A percentile compares a stretch with the other conserved stretches of the same genome.
phyloP scores from a whole-genome alignment of 805 yeast genomes.

The Cyberlindnera lachancei region DNA sequence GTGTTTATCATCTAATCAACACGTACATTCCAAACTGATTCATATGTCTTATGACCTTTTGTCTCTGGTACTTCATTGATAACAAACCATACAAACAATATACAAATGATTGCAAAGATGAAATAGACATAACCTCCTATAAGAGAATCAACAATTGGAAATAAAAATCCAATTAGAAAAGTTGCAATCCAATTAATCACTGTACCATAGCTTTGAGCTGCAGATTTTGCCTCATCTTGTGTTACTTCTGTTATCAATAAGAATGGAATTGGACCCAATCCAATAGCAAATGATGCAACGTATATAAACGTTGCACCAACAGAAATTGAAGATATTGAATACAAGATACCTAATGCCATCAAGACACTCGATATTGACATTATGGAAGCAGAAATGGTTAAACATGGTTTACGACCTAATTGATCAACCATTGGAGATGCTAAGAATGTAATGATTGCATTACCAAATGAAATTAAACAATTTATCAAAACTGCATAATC shows the following conservation, averaged over 20 bases:
- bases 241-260: conserved; percentile 83
- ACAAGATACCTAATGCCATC: conserved; percentile 60
- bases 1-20: conserved; percentile 10
- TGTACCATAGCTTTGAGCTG: conserved; percentile 91
- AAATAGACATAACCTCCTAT: conserved; percentile 78
- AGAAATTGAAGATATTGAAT: conserved; percentile 39
- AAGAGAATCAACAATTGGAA: conserved; percentile 60
- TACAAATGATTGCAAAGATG: conserved; percentile 57
- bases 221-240: conserved; percentile 67
- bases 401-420: conserved; percentile 66
- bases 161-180: conserved; percentile 68
- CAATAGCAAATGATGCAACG: conserved; percentile 82
- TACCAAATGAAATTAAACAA: conserved; percentile 66
- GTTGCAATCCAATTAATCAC: conserved; percentile 89
- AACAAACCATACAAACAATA: conserved; percentile 41
- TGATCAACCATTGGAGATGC: conserved; percentile 74
- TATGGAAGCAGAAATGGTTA: conserved; percentile 53
- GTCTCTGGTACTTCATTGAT: conserved; percentile 62
- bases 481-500: conserved; percentile 63
- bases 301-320: conserved; percentile 62
- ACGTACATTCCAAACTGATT: conserved; percentile 54
- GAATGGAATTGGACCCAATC: conserved; percentile 95
- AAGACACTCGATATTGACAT: conserved; percentile 63
- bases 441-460: conserved; percentile 63
- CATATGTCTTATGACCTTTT: conserved; percentile 52